A percentile compares a stretch with the other conserved stretches of the same genome.
Conservation (phyloP, 2,329 filamentous ascomycete genomes). For the Phialophora expanda region DNA sequence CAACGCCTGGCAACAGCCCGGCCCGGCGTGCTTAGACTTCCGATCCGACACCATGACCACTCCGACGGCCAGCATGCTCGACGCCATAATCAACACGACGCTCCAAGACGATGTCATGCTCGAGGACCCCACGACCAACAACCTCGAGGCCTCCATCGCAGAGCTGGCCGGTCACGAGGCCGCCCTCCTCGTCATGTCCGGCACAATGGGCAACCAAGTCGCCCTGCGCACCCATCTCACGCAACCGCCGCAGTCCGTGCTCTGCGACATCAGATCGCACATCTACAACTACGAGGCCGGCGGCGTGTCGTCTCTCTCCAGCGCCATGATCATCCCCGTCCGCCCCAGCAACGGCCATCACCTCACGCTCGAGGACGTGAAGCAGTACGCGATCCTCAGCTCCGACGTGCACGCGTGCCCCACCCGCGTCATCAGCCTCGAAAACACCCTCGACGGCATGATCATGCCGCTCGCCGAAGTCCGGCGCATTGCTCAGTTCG, state of each 20-base stretch:
- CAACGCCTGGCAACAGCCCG: constrained; percentile 38
- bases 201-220: constrained; percentile 94
- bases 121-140: constrained; percentile 78
- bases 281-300: constrained; percentile 70
- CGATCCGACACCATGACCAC: constrained; percentile 70
- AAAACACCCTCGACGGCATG: constrained; percentile 83
- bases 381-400: constrained; percentile 66
- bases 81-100: constrained; percentile 73
- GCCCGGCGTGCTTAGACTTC: constrained; percentile 40
- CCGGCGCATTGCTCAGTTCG: constrained; percentile 72
- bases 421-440: constrained; percentile 78
- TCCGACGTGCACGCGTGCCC: constrained; percentile 79
- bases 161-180: constrained; percentile 75
- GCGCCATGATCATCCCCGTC: constrained; percentile 71
- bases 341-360: constrained; percentile 72
- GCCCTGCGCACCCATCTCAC: constrained; percentile 76
- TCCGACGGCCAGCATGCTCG: constrained; percentile 79
- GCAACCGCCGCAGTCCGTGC: constrained; percentile 78
- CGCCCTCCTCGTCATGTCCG: constrained; percentile 80
- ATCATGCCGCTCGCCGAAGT: constrained; percentile 78
- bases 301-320: constrained; percentile 72
- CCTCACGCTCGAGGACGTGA: constrained; percentile 76
- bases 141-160: constrained; percentile 76
- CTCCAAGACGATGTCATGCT: constrained; percentile 83
- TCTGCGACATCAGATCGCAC: constrained; percentile 80